Conservation (phyloP, 176 grass and related monocot species). For the Triticum aestivum region IWGSC_CS_RefSeq_v2.1 NC_057812.1:172563018-172563517, state of each 20-base stretch:
- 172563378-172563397: slow-evolving; percentile 18
- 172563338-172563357: slow-evolving; percentile 9
- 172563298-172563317: slow-evolving; percentile 77
- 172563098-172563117: background rate
- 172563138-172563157: slow-evolving; percentile 16
- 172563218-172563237: slow-evolving; percentile 37
- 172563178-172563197: slow-evolving; percentile 11
- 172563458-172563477: slow-evolving; percentile 69
- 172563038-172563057: background rate
- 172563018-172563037: background rate
- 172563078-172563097: background rate
- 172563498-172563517: slow-evolving; percentile 23
- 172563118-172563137: slow-evolving; percentile 12
- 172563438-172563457: slow-evolving; percentile 45
- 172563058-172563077: background rate
- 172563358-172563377: background rate
- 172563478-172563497: slow-evolving; percentile 28
- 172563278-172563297: slow-evolving; percentile 77
- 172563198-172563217: slow-evolving; percentile 31
- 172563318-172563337: slow-evolving; percentile 60
- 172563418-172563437: slow-evolving; percentile 61
- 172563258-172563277: slow-evolving; percentile 72
- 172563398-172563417: slow-evolving; percentile 26
- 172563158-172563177: slow-evolving; percentile 4
- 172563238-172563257: slow-evolving; percentile 70